Percentiles rank a stretch among this genome's conserved stretches.
These are phyloP conservation scores for Aspergillus fumigatus DNA, from an alignment of 2,329 filamentous ascomycete genomes.

Conservation along the genomic window DNA sequence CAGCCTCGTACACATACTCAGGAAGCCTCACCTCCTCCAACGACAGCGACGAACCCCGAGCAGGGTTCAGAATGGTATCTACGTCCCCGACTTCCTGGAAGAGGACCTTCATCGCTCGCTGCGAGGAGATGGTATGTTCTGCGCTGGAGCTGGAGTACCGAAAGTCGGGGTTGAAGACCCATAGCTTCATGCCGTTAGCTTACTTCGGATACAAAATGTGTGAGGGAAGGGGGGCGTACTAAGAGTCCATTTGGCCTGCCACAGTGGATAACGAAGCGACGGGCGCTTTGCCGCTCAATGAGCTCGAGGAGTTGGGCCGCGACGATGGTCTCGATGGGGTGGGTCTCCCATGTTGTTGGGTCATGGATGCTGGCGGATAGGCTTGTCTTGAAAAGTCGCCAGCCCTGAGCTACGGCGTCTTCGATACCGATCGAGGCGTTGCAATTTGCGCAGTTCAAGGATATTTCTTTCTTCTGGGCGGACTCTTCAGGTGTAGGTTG, in stretches of 20 bases:
- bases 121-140: constrained; percentile 27
- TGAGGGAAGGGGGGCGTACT: constrained; percentile 22
- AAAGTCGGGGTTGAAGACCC: constrained; percentile 59
- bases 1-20: constrained; percentile 30
- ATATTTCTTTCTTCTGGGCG: background rate
- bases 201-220: no score
- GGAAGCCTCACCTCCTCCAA: constrained; percentile 48
- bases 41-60: constrained; percentile 39
- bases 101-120: constrained; percentile 55
- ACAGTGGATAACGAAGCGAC: constrained; percentile 51
- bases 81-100: constrained; percentile 40
- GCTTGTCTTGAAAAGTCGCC: constrained; percentile 49
- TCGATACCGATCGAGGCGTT: constrained; percentile 36
- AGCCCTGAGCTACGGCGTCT: constrained; percentile 39
- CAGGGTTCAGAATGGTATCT: constrained; percentile 11
- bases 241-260: constrained; percentile 31
- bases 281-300: constrained; percentile 52
- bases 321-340: constrained; percentile 39
- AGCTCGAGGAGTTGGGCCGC: constrained; percentile 53
- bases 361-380: constrained; percentile 22
- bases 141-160: constrained; percentile 49
- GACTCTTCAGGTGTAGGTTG: constrained; percentile 12
- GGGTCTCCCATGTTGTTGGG: constrained; percentile 27
- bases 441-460: constrained; percentile 29
- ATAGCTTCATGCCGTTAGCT: constrained; percentile 36